Base-by-base conservation (phyloP, 768 basidiomycete species). In the Lentinus brumalis region DNA sequence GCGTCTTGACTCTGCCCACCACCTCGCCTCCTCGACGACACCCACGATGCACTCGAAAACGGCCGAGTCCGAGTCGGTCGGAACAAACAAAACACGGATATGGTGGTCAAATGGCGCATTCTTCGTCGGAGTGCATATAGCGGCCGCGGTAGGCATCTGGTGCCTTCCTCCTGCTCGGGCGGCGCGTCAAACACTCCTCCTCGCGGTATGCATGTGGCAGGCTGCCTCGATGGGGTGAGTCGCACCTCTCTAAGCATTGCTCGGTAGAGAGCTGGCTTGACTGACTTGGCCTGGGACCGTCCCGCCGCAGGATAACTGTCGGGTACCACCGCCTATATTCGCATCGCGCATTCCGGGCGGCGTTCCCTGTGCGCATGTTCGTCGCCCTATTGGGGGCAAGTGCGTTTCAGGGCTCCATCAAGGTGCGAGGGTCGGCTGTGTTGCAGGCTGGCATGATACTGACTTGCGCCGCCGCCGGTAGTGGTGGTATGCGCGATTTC, bases 321-420 rank as follows among this genome's bases (percentile, higher is more conserved):
- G 90, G 90, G 1, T 92, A 92, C 70, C 90, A 92, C 69, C 81
- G 90, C 40, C 73, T 92, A n/a, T 91, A 87, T 73, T 89, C 89
- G 5, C 91, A 92, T 67, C 81, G 83, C 4, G 79, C 89, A 2
- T 91, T 89, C 71, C 79, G 80, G 18, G 89, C 89, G 5, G 75
- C 75, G 1, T 57, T 81, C 16, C 77, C 76, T 10, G 82, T 89
- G 42, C 79, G 89, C 11, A 65, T 86, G 5, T 72, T 81, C 21
- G 74, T 92, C 35, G 87, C 89, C 18, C 73, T 82, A 31, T 74
- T 92, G 70, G 91, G 91, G 0, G 83, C 86, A 4, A 82, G 86
- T 50, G 91, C 85, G 0, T 89, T 91, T 65, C 91, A 92, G 68
- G 91, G 91, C 3, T 89, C 87, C 45, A 89, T 91, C 68, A 89